Percentiles rank a stretch among this genome's conserved stretches.
Conservation (phyloP, 2,329 filamentous ascomycete genomes). For the Fusarium mundagurra region DNA sequence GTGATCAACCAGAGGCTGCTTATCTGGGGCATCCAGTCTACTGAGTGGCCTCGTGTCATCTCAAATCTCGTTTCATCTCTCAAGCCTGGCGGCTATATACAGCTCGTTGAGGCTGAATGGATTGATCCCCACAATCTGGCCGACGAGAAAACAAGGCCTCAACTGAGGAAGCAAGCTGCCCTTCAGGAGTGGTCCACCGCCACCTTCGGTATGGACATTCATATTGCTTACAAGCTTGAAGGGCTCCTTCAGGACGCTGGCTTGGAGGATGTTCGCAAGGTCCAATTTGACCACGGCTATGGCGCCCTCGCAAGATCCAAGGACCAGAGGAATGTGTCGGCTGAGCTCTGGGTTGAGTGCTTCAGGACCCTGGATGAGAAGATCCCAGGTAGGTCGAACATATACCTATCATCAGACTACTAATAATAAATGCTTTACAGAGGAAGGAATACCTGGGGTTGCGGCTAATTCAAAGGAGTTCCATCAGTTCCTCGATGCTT, state of each 20-base stretch:
- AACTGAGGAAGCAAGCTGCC: not conserved
- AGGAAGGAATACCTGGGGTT: not conserved
- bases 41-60: not conserved
- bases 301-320: not conserved
- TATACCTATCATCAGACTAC: too few relatives aligned
- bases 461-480: not conserved
- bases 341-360: not conserved
- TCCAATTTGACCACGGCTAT: not conserved
- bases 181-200: not conserved
- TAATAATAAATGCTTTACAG: not conserved
- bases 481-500: not conserved
- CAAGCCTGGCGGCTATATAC: not conserved
- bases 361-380: not conserved
- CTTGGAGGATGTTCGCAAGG: not conserved
- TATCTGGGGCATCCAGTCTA: not conserved
- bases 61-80: not conserved
- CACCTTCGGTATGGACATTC: not conserved
- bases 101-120: not conserved
- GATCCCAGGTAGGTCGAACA: not conserved
- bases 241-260: not conserved
- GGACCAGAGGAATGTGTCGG: not conserved
- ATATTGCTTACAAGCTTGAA: not conserved
- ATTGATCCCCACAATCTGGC: not conserved
- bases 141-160: not conserved
- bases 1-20: not conserved